Conservation (phyloP, 129 eudicot species). For the Lonicera japonica region DNA sequence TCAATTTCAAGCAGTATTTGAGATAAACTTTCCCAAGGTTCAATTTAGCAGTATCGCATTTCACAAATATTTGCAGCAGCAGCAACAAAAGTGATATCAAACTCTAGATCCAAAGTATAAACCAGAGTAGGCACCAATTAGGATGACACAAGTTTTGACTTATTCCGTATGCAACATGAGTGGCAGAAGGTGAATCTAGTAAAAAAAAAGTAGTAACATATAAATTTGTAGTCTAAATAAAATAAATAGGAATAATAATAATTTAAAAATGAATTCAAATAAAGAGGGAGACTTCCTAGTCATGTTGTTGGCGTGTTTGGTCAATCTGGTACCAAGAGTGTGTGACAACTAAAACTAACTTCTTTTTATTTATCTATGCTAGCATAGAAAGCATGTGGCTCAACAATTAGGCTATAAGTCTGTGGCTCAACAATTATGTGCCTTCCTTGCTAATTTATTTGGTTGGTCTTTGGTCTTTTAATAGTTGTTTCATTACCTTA, state of each 20-base stretch:
- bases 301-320: conserved; percentile 56
- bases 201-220: too few species aligned
- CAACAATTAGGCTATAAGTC: conserved; percentile 30
- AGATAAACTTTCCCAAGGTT: too few species aligned
- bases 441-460: conserved; percentile 22
- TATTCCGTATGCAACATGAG: too few species aligned
- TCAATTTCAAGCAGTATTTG: too few species aligned
- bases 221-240: background rate
- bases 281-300: conserved; percentile 2
- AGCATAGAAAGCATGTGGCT: conserved; percentile 43
- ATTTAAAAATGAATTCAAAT: background rate
- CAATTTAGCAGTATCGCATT: too few species aligned
- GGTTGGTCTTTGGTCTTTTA: conserved; percentile 36
- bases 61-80: too few species aligned
- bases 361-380: conserved; percentile 15
- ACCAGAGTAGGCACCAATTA: too few species aligned
- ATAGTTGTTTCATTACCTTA: conserved; percentile 27
- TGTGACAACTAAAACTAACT: conserved; percentile 38
- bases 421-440: conserved; percentile 35
- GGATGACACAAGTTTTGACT: too few species aligned
- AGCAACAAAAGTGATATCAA: too few species aligned
- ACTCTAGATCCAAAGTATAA: too few species aligned
- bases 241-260: background rate
- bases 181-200: too few species aligned
- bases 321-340: conserved; percentile 49